Base-by-base conservation (phyloP, 129 eudicot species). In the Helianthus tuberosus region DNA sequence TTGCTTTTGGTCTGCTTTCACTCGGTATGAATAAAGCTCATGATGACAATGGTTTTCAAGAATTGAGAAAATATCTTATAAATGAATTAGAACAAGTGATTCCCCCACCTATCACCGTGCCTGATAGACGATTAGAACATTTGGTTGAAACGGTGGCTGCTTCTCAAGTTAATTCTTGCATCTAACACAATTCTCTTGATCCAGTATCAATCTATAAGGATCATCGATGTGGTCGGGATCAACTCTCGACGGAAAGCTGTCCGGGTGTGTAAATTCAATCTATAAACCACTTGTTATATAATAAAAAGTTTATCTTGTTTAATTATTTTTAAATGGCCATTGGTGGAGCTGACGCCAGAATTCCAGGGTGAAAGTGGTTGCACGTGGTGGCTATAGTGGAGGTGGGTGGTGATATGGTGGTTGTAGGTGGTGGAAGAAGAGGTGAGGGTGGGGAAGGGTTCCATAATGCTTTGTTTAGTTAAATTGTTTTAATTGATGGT, bases 101-200 rank as follows among this genome's bases (percentile, higher is more conserved):
- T 68, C 96, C 98, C 9, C 96, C 96, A 27, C 96, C 98, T 36
- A 69, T 90, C 38, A 81, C 91, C 6, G n/a, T 93, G 49, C 96
- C 98, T 29, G 88, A 84, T 58, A 83, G 91, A 83, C 84, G 98
- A 78, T 83, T 93, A 82, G 98, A 93, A 67, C 80, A 84, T 73
- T 78, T 93, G 82, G 86, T 93, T 76, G 98, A 90, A 63, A 82
- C 60, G 83, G 96, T 89, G 32, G 83, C 83, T 36, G 54, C 72
- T 79, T 79, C 84, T 20, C 96, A 90, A 77, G 73, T 86, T 64
- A 91, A 90, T 82, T 78, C 91, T 29, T 93, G 98, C 64, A 65
- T 82, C 64, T 88, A 89, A 71, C 98, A 93, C 53, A 88, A 82
- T 81, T 81, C 89, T 39, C 39, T 63, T 55, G 92, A 80, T 50